Evolutionary conservation across 176 grass and related monocot genomes (phyloP), one percentile per base, ranked within the genome.

Genomic region (Oryza glumipatula): DNA sequence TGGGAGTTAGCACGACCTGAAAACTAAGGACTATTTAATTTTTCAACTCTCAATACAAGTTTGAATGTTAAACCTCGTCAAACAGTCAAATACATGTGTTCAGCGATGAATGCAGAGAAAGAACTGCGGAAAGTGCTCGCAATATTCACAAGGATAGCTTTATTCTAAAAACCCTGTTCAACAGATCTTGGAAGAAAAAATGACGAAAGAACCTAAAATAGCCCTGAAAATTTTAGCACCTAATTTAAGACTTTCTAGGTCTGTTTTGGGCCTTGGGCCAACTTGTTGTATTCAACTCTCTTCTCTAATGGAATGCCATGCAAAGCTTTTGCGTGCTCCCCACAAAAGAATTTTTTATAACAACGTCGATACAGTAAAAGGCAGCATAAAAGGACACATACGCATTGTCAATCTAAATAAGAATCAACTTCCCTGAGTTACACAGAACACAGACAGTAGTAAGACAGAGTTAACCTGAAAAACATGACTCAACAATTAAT

Each of bases 1-100:
- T 94, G 9, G 90, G 95, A 76, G 95, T 94, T 84, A 98, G 88
- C 82, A 94, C 82, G 0, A 98, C 95, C 95, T 98, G 86, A 84
- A 92, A 86, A 52, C 22, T 85, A 87, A 64, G 32, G 76, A 41
- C 47, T 49, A 80, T 83, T 80, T 23, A 86, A 76, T 75, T 77
- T 86, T 86, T 35, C 76, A 80, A 48, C 36, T 45, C 32, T 22
- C 15, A 2, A 82, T 35, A 76, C 56, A 21, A 9, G 30, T 68
- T 30, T 26, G 6, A 51, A 71, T 9, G 73, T 67, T 77, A 67
- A 67, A 74, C 61, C 2, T 69, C 7, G 36, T 82, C 30, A 88
- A 54, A 19, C 22, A 67, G 21, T 73, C 11, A 14, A 74, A 46
- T 65, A 54, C 2, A 68, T 3, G 56, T 24, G 67, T 70, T 35